Percentiles rank a stretch among this genome's conserved stretches.
These are phyloP conservation scores for Fusarium verticillioides DNA, from an alignment of 2,329 filamentous ascomycete genomes.

Conservation along the genomic window DNA sequence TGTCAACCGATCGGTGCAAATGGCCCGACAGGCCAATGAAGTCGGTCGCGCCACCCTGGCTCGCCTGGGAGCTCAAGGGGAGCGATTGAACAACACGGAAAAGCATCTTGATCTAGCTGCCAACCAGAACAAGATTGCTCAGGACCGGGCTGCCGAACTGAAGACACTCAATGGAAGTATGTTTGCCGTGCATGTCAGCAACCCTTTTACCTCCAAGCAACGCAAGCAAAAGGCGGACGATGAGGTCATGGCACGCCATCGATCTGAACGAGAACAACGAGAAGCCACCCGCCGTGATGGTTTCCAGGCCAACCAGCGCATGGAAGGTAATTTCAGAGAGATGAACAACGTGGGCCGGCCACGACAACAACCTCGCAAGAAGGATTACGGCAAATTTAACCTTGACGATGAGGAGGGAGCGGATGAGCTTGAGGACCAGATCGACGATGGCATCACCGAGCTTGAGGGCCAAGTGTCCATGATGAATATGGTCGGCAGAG, in stretches of 20 bases:
- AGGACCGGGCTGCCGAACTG: constrained; percentile 83
- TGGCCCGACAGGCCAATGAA: constrained; percentile 57
- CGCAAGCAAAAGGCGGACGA: constrained; percentile 73
- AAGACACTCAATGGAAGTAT: constrained; percentile 89
- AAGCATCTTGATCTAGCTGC: constrained; percentile 82
- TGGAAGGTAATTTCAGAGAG: constrained; percentile 62
- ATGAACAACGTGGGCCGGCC: constrained; percentile 47
- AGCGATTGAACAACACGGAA: constrained; percentile 84
- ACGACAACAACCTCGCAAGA: constrained; percentile 51
- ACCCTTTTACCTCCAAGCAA: constrained; percentile 79
- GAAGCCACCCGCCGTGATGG: constrained; percentile 68
- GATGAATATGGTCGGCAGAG: constrained; percentile 77
- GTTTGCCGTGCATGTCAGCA: constrained; percentile 85
- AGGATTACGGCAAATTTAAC: constrained; percentile 72
- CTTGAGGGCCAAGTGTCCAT: constrained; percentile 76
- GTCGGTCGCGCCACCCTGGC: constrained; percentile 78
- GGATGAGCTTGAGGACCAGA: constrained; percentile 60
- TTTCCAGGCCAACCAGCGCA: constrained; percentile 62
- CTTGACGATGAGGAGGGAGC: constrained; percentile 76
- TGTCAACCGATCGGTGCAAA: constrained; percentile 53
- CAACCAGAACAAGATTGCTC: constrained; percentile 79
- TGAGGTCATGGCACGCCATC: constrained; percentile 75
- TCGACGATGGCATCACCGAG: constrained; percentile 70
- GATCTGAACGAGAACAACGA: constrained; percentile 72
- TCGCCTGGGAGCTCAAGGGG: constrained; percentile 80